These are phyloP conservation scores for Kurtzmaniella quercitrusa DNA, from an alignment of 1,139 yeast genomes.

Conservation along the genomic window DNA sequence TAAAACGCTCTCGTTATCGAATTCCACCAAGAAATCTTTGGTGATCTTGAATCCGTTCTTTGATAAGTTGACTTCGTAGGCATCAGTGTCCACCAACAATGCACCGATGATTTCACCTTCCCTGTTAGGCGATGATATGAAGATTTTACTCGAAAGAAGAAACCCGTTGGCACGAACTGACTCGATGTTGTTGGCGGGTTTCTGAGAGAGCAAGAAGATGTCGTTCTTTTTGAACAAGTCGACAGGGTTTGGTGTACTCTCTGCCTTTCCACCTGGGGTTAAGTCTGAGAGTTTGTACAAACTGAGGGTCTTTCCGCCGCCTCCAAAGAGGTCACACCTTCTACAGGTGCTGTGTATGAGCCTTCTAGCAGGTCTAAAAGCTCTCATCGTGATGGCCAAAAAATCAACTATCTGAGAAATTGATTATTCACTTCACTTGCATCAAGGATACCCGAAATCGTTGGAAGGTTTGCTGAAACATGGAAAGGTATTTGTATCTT, in stretches of 20 bases:
- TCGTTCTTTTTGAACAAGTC: slow-evolving; percentile 44
- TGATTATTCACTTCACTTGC: not conserved
- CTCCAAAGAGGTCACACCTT: slow-evolving; percentile 24
- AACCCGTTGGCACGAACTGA: slow-evolving; percentile 37
- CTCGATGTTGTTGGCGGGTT: slow-evolving; percentile 44
- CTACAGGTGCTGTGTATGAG: not conserved
- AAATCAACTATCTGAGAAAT: not conserved
- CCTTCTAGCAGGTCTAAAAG: not conserved
- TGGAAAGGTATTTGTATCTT: too few species aligned
- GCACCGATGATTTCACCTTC: slow-evolving; percentile 47
- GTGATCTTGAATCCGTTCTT: slow-evolving; percentile 31
- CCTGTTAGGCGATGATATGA: slow-evolving; percentile 44
- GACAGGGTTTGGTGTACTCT: slow-evolving; percentile 42
- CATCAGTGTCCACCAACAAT: slow-evolving; percentile 58
- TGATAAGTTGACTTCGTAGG: slow-evolving; percentile 54
- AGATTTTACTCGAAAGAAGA: slow-evolving; percentile 34
- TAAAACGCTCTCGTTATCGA: slow-evolving; percentile 32
- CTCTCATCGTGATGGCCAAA: not conserved
- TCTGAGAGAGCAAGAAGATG: slow-evolving; percentile 38
- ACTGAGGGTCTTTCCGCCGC: slow-evolving; percentile 18
- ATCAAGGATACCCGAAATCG: not conserved
- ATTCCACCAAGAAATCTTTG: slow-evolving; percentile 42
- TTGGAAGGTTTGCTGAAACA: too few species aligned
- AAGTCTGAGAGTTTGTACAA: slow-evolving; percentile 2
- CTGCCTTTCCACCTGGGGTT: slow-evolving; percentile 37